phyloP scores from a whole-genome alignment of 768 basidiomycete genomes.

The Kondoa subrosea region DNA sequence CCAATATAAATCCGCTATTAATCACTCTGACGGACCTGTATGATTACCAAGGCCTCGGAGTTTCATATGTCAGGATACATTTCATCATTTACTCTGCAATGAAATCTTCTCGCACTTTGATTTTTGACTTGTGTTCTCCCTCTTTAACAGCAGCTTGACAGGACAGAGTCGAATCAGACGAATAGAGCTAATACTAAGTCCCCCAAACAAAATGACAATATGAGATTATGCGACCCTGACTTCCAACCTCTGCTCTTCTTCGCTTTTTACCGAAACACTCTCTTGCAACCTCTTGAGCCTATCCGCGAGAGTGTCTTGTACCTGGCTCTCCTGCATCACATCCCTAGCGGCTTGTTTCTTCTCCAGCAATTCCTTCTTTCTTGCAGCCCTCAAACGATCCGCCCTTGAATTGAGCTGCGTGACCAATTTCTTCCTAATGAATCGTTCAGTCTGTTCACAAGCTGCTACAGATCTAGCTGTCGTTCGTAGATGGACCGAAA shows the following conservation, averaged over 20 bases:
- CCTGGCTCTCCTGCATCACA: neutral
- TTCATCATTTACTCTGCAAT: neutral
- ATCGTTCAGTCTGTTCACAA: neutral
- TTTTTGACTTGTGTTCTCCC: no score
- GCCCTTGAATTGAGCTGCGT: neutral
- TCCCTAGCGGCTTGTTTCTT: neutral
- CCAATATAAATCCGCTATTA: neutral
- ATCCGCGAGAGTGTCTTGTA: neutral
- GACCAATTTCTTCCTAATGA: neutral
- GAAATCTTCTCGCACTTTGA: no score
- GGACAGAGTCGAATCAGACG: no score
- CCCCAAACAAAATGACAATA: no score
- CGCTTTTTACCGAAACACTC: neutral
- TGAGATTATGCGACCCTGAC: neutral
- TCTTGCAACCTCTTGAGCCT: neutral
- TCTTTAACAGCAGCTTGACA: no score
- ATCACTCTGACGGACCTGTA: neutral
- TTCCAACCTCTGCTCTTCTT: neutral
- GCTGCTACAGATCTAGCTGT: neutral
- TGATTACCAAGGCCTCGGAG: neutral
- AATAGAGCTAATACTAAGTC: no score
- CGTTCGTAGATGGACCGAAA: neutral
- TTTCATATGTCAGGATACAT: neutral
- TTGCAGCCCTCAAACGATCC: neutral
- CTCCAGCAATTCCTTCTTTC: neutral